Percentiles rank a stretch among this genome's conserved stretches.
Evolutionary conservation across 1,284 basidiomycete genomes (phyloP).

Genomic region (Ustilago lituana): DNA sequence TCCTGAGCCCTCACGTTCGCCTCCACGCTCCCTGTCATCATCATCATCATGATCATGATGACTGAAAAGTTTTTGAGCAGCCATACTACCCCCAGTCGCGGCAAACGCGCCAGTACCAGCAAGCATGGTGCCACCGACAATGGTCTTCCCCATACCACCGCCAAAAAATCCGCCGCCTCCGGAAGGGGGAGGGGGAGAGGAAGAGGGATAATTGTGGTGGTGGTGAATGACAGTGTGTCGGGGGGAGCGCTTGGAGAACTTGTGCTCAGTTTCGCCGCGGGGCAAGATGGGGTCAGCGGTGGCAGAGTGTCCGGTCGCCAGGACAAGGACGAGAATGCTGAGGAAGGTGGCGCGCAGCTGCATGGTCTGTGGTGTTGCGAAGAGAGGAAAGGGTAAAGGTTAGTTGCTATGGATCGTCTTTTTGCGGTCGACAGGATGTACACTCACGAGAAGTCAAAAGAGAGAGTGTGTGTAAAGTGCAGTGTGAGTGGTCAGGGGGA

Average conservation of each 20-base stretch:
- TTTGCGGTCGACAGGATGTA: too few species aligned
- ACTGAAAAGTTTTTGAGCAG: conserved; percentile 15
- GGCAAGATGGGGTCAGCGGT: background rate
- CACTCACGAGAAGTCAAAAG: too few species aligned
- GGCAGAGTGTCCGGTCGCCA: background rate
- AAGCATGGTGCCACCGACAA: conserved; percentile 4
- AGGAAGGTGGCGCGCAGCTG: conserved; percentile 2
- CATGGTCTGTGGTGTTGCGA: conserved; percentile 2
- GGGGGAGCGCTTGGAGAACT: conserved; percentile 27
- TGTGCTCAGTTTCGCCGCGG: conserved; percentile 13
- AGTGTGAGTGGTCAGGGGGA: too few species aligned
- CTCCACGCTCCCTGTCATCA: background rate
- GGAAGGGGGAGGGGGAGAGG: too few species aligned
- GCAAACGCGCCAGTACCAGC: conserved; percentile 21
- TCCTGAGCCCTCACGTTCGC: too few species aligned
- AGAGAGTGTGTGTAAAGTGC: too few species aligned
- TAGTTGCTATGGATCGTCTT: conserved; percentile 6
- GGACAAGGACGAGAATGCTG: conserved; percentile 1
- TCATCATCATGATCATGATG: background rate
- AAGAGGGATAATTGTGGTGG: conserved; percentile 16
- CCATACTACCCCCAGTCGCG: conserved; percentile 16
- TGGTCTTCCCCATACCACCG: background rate
- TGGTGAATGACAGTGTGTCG: conserved; percentile 1
- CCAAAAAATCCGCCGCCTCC: conserved; percentile 17
- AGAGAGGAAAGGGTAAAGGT: background rate